Base-by-base conservation (phyloP, 2,329 filamentous ascomycete species). In the Chaetothyriales sp. region DNA sequence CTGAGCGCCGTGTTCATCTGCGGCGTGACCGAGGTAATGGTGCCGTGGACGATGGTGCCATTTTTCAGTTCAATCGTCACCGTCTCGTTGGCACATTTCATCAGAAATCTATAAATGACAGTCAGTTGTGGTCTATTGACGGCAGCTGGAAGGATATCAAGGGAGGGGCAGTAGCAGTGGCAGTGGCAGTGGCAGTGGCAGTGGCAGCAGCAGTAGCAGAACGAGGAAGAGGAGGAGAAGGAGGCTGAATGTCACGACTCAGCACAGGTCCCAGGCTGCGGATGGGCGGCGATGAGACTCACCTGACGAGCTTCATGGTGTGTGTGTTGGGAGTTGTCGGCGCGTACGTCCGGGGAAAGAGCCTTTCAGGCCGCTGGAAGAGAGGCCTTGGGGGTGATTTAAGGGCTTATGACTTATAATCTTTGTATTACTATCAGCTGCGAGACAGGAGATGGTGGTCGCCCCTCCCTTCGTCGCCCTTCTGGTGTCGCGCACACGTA, bases 21-120 rank as follows among this genome's bases (percentile, higher is more conserved):
- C 9, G 94, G 92, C 5, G 89, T 92, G 63, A 98, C 89, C 40
- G 89, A 92, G 54, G 89, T 89, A 69, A 98, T 95, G 61, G 92
- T 97, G 72, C 92, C 92, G 69, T 95, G 86, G 62, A 97, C 80
- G 65, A 97, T 94, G 62, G 92, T 75, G 92, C 89, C 92, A 80
- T 97, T 97, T 72, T 98, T 98, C 62, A 98, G 77, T 72, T 98
- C 92, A 70, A 98, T 86, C 45, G 90, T 97, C 64, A 97, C 92
- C 64, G 92, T 95, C 76, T 98, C 92, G 71, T 95, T 97, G 71
- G 86, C 83, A 72, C 90, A 97, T 77, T 98, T 98, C 90, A 97
- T 97, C 63, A 98, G 77, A 71, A 98, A 98, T 69, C 92, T 97
- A 70, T 56, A 25, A 25, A 4, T 29, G 33, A 51, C 43, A 40